A percentile compares a stretch with the other conserved stretches of the same genome.
Conservation (phyloP, 306 rosid genomes). For the Quercus wislizeni region DNA sequence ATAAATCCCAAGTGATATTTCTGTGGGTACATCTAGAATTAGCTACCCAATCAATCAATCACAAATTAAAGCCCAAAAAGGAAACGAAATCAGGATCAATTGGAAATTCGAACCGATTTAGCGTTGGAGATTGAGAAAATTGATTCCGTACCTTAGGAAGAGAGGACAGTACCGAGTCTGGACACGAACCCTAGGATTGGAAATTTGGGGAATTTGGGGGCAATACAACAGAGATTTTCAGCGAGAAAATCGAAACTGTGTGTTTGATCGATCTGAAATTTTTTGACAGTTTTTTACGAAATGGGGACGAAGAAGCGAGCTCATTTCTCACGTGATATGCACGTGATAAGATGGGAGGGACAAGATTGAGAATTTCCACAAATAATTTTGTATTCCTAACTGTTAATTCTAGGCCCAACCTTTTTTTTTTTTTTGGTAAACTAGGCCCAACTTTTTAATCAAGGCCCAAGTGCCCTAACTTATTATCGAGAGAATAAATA, state of each 20-base stretch:
- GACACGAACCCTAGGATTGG: not conserved
- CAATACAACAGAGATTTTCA: not conserved
- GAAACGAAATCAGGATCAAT: not conserved
- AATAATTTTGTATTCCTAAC: too few species aligned
- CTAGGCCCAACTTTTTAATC: not conserved
- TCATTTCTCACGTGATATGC: conserved; percentile 7
- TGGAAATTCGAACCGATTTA: not conserved
- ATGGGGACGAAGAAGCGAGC: conserved; percentile 17
- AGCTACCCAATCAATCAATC: not conserved
- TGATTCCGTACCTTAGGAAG: not conserved
- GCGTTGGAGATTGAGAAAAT: not conserved
- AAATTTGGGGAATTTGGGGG: not conserved
- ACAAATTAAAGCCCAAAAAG: not conserved
- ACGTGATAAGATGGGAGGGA: conserved; percentile 4
- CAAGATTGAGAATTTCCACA: not conserved
- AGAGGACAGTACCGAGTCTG: too few species aligned
- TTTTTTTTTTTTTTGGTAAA: too few species aligned
- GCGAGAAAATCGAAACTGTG: not conserved
- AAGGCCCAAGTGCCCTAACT: too few species aligned
- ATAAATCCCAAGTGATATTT: not conserved
- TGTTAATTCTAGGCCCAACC: not conserved
- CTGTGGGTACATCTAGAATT: not conserved
- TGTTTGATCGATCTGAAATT: conserved; percentile 3
- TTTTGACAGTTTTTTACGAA: not conserved
- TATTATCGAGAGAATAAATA: too few species aligned